Conservation (phyloP, 2,329 filamentous ascomycete genomes). For the Fusarium devonianum region DNA sequence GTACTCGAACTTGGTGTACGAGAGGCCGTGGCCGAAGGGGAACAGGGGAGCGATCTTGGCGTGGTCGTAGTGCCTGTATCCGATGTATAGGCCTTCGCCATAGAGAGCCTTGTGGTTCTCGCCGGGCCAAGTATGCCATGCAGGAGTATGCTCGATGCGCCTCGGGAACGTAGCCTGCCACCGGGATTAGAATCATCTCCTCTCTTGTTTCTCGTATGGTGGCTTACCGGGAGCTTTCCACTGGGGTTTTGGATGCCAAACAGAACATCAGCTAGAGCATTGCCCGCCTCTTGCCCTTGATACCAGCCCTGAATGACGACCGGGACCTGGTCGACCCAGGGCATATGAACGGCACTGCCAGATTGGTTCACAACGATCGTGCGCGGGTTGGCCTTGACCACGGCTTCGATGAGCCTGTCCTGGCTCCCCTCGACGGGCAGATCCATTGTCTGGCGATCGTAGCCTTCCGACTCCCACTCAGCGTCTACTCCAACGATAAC, state of each 20-base stretch:
- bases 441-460: slow-evolving; percentile 76
- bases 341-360: slow-evolving; percentile 59
- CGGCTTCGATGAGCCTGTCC: slow-evolving; percentile 68
- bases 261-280: slow-evolving; percentile 70
- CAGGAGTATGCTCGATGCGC: slow-evolving; percentile 69
- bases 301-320: slow-evolving; percentile 66
- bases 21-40: slow-evolving; percentile 76
- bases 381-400: slow-evolving; percentile 67
- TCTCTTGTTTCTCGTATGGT: background rate
- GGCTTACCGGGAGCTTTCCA: slow-evolving; percentile 69
- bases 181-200: background rate
- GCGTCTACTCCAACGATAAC: slow-evolving; percentile 74
- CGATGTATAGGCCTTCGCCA: slow-evolving; percentile 76
- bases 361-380: slow-evolving; percentile 70
- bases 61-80: slow-evolving; percentile 76
- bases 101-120: slow-evolving; percentile 74
- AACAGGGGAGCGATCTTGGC: slow-evolving; percentile 67
- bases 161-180: slow-evolving; percentile 70
- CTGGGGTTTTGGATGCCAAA: slow-evolving; percentile 73
- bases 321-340: slow-evolving; percentile 70
- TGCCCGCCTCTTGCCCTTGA: slow-evolving; percentile 72
- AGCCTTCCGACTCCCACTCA: slow-evolving; percentile 80
- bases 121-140: slow-evolving; percentile 76
- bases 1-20: slow-evolving; percentile 74
- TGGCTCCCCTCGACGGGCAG: slow-evolving; percentile 63